Evolutionary conservation across 495 filamentous ascomycete species (phyloP), one percentile per base, ranked within the genome.

Genomic region (Daldinia grandis): DNA sequence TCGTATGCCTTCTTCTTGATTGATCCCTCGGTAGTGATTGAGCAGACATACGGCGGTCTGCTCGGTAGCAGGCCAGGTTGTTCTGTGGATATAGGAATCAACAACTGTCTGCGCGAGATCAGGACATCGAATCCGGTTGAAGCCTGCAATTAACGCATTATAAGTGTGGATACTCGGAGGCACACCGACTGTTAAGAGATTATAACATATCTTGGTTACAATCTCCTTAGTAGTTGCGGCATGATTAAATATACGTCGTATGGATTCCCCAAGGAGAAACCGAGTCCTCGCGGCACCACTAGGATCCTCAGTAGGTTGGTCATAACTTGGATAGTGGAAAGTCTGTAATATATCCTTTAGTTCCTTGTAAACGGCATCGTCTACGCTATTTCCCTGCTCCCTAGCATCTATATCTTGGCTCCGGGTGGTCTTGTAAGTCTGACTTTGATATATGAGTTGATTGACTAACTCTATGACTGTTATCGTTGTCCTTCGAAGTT

Each of bases 91-190:
- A 33, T 81, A 84, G 1, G 84, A 84, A 17, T 80, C 67, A n/a
- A 88, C 79, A n/a, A 91, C 83, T 21, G 76, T 69, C 33, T 86
- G 76, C 6, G 87, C 83, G 8, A 92, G 77, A 24, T 81, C 74
- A 66, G 83, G 76, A 37, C 83, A 80, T 51, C 81, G 76, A 14
- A 88, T 76, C 30, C 79, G 77, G 38, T 83, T 84, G 49, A 94
- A 87, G 28, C 82, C 81, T 14, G 80, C 70, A 17, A 94, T 84
- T 25, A 94, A 80, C 31, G 83, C 79, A 70, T 92, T 92, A 79
- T 89, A 93, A 10, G 88, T 93, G 33, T 84, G 73, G 15, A 90
- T 81, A 57, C 83, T 84, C 2, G 91, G 90, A 5, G 89, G 84
- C 4, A 84, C 76, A 4, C 78, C 66, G 4, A 83, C 87, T 3